These are phyloP conservation scores for Pichia sp. DNA, from an alignment of 1,139 yeast genomes.

Conservation along the genomic window DNA sequence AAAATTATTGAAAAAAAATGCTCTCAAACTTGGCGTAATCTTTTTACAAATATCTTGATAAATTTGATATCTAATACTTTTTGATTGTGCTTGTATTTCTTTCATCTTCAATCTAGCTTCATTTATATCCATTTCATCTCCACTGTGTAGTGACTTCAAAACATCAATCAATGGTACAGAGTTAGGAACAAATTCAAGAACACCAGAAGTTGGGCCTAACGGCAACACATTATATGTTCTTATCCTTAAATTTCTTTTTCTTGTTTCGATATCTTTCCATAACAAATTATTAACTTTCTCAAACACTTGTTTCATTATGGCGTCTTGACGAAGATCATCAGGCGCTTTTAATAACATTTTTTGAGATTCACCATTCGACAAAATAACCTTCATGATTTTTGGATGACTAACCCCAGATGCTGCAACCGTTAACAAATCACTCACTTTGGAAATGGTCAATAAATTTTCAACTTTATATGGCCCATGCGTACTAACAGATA, in stretches of 20 bases:
- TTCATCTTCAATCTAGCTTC: constrained; percentile 66
- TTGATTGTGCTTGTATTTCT: constrained; percentile 43
- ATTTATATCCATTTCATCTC: constrained; percentile 42
- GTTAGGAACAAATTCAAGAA: constrained; percentile 82
- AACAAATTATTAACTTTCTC: constrained; percentile 76
- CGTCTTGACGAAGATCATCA: constrained; percentile 92
- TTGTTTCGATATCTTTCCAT: constrained; percentile 47
- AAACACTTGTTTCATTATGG: constrained; percentile 96
- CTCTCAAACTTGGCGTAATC: constrained; percentile 61
- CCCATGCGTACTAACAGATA: constrained; percentile 39
- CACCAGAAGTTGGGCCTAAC: constrained; percentile 79
- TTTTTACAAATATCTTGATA: constrained; percentile 46
- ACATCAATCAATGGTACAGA: constrained; percentile 69
- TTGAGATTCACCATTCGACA: constrained; percentile 53
- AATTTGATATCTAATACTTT: constrained; percentile 41
- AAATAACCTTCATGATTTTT: constrained; percentile 53
- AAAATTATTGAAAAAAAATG: constrained; percentile 68
- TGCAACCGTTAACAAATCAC: constrained; percentile 50
- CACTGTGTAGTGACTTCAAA: constrained; percentile 50
- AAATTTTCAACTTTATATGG: constrained; percentile 37
- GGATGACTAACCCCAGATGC: constrained; percentile 83
- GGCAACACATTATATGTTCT: constrained; percentile 90
- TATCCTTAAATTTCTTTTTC: constrained; percentile 51
- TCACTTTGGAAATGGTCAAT: constrained; percentile 44
- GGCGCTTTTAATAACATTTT: constrained; percentile 69